These are phyloP conservation scores for Didymella keratinophila DNA, from an alignment of 2,329 filamentous ascomycete genomes.

Conservation along the genomic window DNA sequence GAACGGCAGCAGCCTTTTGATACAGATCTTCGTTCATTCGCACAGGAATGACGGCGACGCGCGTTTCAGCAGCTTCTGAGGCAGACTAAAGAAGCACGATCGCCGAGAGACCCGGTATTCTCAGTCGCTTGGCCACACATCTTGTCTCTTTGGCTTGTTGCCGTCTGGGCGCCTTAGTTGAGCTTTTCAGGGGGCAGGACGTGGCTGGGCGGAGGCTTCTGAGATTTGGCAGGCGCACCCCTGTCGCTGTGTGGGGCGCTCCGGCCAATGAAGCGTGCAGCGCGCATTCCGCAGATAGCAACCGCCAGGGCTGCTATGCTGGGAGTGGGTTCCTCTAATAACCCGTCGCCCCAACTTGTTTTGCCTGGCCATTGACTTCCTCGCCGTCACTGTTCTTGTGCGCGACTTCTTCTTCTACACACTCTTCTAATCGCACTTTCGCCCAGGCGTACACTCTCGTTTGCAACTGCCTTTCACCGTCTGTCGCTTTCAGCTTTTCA, in stretches of 20 bases:
- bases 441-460: constrained; percentile 17
- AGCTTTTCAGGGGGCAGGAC: constrained; percentile 17
- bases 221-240: constrained; percentile 19
- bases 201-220: constrained; percentile 23
- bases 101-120: constrained; percentile 23
- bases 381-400: constrained; percentile 21
- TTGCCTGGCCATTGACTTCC: constrained; percentile 14
- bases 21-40: constrained; percentile 23
- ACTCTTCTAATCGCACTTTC: constrained; percentile 17
- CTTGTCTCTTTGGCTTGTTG: constrained; percentile 22
- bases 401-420: constrained; percentile 13
- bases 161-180: constrained; percentile 21
- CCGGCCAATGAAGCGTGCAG: constrained; percentile 10
- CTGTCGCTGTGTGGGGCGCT: constrained; percentile 15
- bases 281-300: constrained; percentile 20
- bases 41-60: constrained; percentile 20
- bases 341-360: constrained; percentile 20
- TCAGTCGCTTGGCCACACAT: constrained; percentile 13
- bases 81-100: constrained; percentile 24
- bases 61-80: constrained; percentile 28
- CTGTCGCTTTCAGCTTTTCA: constrained; percentile 13
- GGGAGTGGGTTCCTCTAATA: constrained; percentile 15
- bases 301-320: constrained; percentile 12
- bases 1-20: constrained; percentile 15
- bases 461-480: constrained; percentile 18